phyloP scores from a whole-genome alignment of 2,329 filamentous ascomycete species.

The Aspergillus pseudoglaucus region DNA sequence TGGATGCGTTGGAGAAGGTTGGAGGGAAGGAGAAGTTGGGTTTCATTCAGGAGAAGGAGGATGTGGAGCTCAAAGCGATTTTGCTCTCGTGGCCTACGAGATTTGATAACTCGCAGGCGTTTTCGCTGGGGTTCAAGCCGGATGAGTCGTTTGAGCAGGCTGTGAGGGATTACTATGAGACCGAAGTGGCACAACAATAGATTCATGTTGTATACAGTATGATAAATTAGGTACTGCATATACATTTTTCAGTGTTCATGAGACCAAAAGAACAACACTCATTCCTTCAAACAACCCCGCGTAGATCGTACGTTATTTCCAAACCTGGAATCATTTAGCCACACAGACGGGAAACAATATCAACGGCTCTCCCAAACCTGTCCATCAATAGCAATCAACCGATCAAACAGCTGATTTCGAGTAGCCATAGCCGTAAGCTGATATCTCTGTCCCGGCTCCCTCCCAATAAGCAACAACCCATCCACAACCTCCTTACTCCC shows the following conservation, averaged over 20 bases:
- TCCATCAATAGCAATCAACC: slow-evolving; percentile 65
- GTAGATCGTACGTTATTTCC: neutral
- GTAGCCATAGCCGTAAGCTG: slow-evolving; percentile 64
- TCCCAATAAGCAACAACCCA: neutral
- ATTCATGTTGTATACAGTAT: neutral
- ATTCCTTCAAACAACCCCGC: no score
- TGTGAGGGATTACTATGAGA: slow-evolving; percentile 54
- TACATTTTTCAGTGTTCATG: neutral
- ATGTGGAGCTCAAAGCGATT: slow-evolving; percentile 46
- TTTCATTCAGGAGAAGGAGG: slow-evolving; percentile 48
- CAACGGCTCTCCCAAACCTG: slow-evolving; percentile 81
- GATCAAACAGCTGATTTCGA: slow-evolving; percentile 75
- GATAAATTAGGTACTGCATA: neutral
- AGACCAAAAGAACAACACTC: neutral
- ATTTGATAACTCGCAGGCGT: slow-evolving; percentile 48
- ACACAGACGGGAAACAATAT: neutral
- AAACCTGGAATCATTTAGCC: neutral
- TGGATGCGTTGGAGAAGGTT: slow-evolving; percentile 50
- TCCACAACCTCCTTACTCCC: slow-evolving; percentile 1
- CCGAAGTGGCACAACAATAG: slow-evolving; percentile 19
- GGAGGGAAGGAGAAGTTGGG: slow-evolving; percentile 48
- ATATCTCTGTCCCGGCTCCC: neutral
- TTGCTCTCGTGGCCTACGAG: slow-evolving; percentile 51
- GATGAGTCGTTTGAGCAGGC: slow-evolving; percentile 50
- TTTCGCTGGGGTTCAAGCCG: slow-evolving; percentile 46